phyloP scores from a whole-genome alignment of 345 rosid genomes.

The Aquilaria yunnanensis region DNA sequence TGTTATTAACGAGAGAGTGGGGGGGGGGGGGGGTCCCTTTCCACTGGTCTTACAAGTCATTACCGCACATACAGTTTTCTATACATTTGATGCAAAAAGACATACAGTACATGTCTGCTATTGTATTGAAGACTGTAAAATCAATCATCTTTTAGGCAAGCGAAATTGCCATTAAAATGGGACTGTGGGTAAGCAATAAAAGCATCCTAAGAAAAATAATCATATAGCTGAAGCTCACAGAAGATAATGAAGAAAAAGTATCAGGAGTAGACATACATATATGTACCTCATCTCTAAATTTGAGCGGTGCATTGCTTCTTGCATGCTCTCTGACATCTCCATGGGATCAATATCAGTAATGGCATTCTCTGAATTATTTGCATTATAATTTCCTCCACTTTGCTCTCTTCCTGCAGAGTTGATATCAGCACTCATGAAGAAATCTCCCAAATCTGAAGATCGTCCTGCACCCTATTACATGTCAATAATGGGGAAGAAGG shows the following conservation, averaged over 20 bases:
- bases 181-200: too few species aligned
- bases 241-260: constrained; percentile 6
- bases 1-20: too few species aligned
- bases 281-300: constrained; percentile 88
- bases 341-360: constrained; percentile 60
- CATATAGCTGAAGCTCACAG: too few species aligned
- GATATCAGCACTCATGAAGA: constrained; percentile 67
- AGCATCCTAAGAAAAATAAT: too few species aligned
- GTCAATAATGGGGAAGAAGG: constrained; percentile 19
- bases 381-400: constrained; percentile 34
- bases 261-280: constrained; percentile 22
- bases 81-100: too few species aligned
- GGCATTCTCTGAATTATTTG: constrained; percentile 30
- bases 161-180: too few species aligned
- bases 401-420: constrained; percentile 46
- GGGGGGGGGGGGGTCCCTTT: too few species aligned
- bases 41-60: too few species aligned
- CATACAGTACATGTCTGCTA: too few species aligned
- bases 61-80: too few species aligned
- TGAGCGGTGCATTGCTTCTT: constrained; percentile 95
- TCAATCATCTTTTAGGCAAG: too few species aligned
- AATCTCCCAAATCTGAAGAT: constrained; percentile 68
- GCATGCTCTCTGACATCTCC: constrained; percentile 99
- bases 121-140: too few species aligned
- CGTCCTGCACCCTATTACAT: constrained; percentile 47